Evolutionary conservation across 177 flowering plant species (phyloP), one percentile per base, ranked within the genome.

Genomic region (Vitis hybrid): DNA sequence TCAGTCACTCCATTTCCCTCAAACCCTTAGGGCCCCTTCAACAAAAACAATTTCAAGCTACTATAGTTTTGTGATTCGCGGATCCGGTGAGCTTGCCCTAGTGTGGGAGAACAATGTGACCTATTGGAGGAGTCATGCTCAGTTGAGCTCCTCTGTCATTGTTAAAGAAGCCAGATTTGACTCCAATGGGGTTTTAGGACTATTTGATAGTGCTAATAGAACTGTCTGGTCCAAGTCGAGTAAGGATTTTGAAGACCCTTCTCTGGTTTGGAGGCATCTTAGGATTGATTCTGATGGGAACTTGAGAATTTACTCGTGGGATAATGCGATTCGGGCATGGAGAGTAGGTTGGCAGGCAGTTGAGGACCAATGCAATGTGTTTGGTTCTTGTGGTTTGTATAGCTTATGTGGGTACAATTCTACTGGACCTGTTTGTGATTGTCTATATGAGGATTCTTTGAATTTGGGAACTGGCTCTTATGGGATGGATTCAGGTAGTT

Each of bases 331-430:
- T 50, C 74, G 22, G 50, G 26, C 50, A 8, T 86, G 90, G 90
- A 82, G 60, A 71, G 78, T 83, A 10, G 83, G 82, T 29, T 86
- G 90, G 90, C 90, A 86, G 75, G 89, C 89, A n/a, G 83, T 86
- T 67, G 78, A 86, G 68, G 77, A 84, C 60, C 87, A 86, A 59
- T 86, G 90, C 52, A 8, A 77, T 61, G 85, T 86, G 49, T 86
- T 86, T 76, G 87, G 82, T 53, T 77, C 81, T 2, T 86, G 90
- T 77, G 90, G 90, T 18, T 73, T 84, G 59, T 84, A 80, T 68
- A 80, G 86, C 65, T 14, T 81, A 12, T 86, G 90, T 58, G 75
- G 81, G 45, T 82, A 77, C 70, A 82, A 82, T 74, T 73, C 80
- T 12, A 68, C 74, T 0, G 85, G 82, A 49, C 79, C 86, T 49